Evolutionary conservation across 2,329 filamentous ascomycete genomes (phyloP), one percentile per base, ranked within the genome.

Genomic region (Passalora sequoiae): DNA sequence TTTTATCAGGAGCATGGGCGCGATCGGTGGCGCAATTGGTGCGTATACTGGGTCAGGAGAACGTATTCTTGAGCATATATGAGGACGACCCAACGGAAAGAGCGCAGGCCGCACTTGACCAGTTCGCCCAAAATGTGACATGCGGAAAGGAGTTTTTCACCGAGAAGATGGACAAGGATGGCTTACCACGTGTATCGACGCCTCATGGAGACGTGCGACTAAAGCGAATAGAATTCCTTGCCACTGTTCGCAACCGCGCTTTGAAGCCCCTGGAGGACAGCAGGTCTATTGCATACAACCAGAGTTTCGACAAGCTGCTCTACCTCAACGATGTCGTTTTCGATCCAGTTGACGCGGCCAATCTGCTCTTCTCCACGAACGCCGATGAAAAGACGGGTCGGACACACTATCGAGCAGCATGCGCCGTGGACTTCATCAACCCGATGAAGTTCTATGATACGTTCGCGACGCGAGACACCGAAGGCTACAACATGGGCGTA

Each of bases 141-240:
- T 69, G 67, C 58, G 66, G 69, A 37, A 61, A 63, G 0, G 63
- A 65, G 15, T 74, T 88, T 40, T 70, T 84, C 5, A 75, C 71
- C 36, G 82, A 77, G 30, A 72, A 80, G 51, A 64, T 87, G 31
- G 69, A 80, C 46, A 59, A 80, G 29, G 63, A 66, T n/a, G 64
- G 66, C 1, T 69, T 87, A 1, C 76, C 77, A 4, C 77, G 76
- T 41, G 68, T 85, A 33, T 75, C 69, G 2, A 67, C 86, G 25
- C 80, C 82, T 2, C 77, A 76, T 44, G 83, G 83, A 1, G 72
- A 75, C 28, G 67, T 69, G 29, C 75, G 80, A n/a, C 70, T 83
- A 27, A 86, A 86, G 62, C 76, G 85, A n/a, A 81, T 89, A 31
- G 76, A 81, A 21, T 88, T 83, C 62, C 70, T 89, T 15, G 82